Evolutionary conservation across 768 basidiomycete genomes (phyloP).

Genomic region (Leccinellum rugosiceps): DNA sequence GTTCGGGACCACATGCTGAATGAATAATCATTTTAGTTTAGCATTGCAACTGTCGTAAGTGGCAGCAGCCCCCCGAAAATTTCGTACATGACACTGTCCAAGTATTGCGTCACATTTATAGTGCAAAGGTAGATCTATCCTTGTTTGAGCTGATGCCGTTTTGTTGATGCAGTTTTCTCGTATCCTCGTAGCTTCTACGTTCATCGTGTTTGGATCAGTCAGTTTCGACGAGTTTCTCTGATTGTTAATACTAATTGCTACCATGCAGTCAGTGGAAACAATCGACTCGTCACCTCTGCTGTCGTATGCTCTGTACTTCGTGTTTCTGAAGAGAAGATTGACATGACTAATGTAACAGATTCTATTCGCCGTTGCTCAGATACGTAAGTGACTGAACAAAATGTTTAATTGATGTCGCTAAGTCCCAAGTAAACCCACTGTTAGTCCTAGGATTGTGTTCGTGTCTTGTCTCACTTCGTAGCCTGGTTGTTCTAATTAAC

Average conservation of each 20-base stretch:
- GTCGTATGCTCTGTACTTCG: conserved; percentile 12
- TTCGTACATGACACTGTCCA: background rate
- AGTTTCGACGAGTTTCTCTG: background rate
- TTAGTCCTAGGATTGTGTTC: conserved; percentile 17
- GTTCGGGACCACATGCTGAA: background rate
- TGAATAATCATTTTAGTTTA: background rate
- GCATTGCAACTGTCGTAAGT: conserved; percentile 4
- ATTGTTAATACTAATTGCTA: background rate
- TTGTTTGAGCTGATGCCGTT: background rate
- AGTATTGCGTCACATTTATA: conserved; percentile 17
- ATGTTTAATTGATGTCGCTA: background rate
- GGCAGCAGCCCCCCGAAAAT: background rate
- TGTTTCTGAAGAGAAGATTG: background rate
- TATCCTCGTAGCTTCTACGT: conserved; percentile 17
- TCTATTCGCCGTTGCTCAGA: conserved; percentile 6
- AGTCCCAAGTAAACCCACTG: background rate
- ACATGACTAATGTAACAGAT: background rate
- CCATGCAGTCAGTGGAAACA: conserved; percentile 17
- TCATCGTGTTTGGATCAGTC: conserved; percentile 29
- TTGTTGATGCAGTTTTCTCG: background rate
- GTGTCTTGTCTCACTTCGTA: background rate
- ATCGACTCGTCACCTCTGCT: conserved; percentile 9
- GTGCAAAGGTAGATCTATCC: conserved; percentile 17
- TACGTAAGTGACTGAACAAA: conserved; percentile 5
- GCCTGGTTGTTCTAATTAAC: background rate